Conservation (phyloP, 208 protist species). For the Kentomonas sorsogonicus region DNA sequence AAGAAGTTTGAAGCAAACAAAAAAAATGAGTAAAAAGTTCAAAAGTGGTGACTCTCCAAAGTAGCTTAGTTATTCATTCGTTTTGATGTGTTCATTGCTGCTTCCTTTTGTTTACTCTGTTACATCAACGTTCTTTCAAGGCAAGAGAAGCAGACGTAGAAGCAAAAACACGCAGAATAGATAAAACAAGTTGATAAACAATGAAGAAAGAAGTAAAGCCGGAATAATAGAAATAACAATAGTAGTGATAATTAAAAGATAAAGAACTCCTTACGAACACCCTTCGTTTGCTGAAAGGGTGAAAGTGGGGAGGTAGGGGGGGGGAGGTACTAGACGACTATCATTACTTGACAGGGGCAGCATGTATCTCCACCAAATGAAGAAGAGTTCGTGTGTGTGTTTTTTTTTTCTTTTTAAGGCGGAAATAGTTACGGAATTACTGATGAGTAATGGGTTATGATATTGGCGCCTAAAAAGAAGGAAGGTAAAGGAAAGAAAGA, state of each 20-base stretch:
- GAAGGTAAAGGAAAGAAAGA: no score
- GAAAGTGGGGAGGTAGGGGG: no score
- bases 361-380: no score
- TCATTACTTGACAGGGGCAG: no score
- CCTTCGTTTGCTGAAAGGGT: no score
- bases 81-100: background rate
- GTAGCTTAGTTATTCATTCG: background rate
- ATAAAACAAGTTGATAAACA: background rate
- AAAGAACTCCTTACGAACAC: no score
- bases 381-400: no score
- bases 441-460: background rate
- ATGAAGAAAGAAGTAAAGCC: background rate
- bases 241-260: background rate
- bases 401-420: background rate
- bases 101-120: background rate
- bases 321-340: no score
- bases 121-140: background rate
- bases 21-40: no score
- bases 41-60: no score
- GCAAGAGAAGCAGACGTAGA: background rate
- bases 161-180: background rate
- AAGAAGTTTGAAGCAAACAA: no score
- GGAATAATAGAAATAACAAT: conserved; percentile 10
- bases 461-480: background rate
- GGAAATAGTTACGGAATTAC: background rate